phyloP scores from a whole-genome alignment of 768 basidiomycete species.

The Lentinula aciculospora region DNA sequence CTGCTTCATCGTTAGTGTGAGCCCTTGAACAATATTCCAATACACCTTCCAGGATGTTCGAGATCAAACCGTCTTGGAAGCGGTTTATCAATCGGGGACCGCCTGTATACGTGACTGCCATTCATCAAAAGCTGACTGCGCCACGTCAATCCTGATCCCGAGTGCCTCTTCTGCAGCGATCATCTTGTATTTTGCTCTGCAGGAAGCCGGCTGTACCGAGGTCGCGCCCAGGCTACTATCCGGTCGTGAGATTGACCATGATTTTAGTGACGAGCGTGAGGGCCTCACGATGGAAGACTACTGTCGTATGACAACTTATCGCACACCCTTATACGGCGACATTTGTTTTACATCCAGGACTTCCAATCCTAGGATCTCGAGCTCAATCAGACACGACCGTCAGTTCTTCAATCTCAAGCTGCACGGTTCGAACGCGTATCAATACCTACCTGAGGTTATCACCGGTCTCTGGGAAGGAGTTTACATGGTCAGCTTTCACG shows the following conservation, averaged over 20 bases:
- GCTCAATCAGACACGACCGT: slow-evolving; percentile 27
- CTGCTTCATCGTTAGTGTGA: no score
- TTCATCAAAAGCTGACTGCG: neutral
- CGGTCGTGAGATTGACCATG: slow-evolving; percentile 41
- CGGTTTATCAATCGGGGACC: no score
- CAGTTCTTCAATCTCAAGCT: slow-evolving; percentile 27
- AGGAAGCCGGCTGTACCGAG: slow-evolving; percentile 37
- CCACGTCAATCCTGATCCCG: slow-evolving; percentile 23
- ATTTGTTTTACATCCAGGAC: slow-evolving; percentile 12
- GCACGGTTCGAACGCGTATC: slow-evolving; percentile 17
- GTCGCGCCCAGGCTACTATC: slow-evolving; percentile 47
- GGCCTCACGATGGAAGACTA: slow-evolving; percentile 56
- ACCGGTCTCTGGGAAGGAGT: slow-evolving; percentile 58
- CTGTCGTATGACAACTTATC: slow-evolving; percentile 29
- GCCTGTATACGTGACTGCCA: neutral
- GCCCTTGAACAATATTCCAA: neutral
- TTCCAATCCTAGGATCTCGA: slow-evolving; percentile 14
- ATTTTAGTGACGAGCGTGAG: slow-evolving; percentile 32
- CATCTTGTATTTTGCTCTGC: slow-evolving; percentile 46
- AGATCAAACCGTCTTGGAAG: neutral
- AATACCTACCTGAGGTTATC: slow-evolving; percentile 39
- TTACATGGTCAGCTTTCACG: slow-evolving; percentile 39
- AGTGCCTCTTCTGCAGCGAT: slow-evolving; percentile 40
- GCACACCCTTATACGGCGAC: slow-evolving; percentile 49
- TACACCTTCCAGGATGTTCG: neutral